Evolutionary conservation across 2,329 filamentous ascomycete genomes (phyloP), one percentile per base, ranked within the genome.

Genomic region (Pseudogymnoascus sp.): DNA sequence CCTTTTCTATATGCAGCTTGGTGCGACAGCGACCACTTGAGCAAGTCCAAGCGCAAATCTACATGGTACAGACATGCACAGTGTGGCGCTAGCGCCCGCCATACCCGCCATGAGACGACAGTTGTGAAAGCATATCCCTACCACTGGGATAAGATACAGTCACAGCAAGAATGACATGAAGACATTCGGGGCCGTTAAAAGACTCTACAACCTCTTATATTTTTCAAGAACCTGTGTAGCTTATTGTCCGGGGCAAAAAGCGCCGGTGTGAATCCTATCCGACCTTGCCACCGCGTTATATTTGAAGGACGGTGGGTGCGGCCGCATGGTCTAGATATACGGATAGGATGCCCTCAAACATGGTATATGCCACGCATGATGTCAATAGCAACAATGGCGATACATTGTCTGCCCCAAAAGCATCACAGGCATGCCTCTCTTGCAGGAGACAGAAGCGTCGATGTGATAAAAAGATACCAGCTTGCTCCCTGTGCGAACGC

Each of bases 371-470:
- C 28, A 56, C 50, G 16, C 28, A 56, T 34, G 50, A 56, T 56
- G 50, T 28, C 34, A 56, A 56, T 34, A 56, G 28, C 16, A 56
- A 10, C 50, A 56, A 56, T 56, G 59, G 59, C 23, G 59, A 38
- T 16, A 21, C 18, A 38, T 31, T 60, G 14, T 16, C 34, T 60
- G 63, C 64, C 7, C 67, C 60, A 23, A 74, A 71, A 62, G 76
- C 78, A 16, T 66, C 70, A 14, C 76, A 78, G 70, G 78, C 78
- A 63, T 81, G 78, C 67, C 66, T 73, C 46, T 72, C 76, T 31
- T 81, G 78, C 68, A 72, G 76, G 37, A 77, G 76, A 65, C 78
- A 82, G 69, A 84, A 83, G 72, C 74, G 81, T 46, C 79, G 77
- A 73, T 83, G 81, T 69, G 78, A 81, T 74, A 83, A 83, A 71